Evolutionary conservation across 768 basidiomycete species (phyloP).

Genomic region (Panus rudis): DNA sequence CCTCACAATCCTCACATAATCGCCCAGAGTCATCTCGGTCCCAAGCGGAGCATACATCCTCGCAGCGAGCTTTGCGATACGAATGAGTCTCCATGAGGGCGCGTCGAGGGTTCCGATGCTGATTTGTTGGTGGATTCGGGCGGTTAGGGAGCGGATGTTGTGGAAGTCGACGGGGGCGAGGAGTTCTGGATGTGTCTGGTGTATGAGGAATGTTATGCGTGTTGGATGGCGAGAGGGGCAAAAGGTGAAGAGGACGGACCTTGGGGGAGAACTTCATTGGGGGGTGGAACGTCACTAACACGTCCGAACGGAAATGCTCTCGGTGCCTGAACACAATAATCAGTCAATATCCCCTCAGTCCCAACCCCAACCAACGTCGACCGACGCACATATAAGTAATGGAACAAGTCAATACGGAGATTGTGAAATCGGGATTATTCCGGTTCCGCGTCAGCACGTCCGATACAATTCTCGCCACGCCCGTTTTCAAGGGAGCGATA

Average conservation of each 20-base stretch:
- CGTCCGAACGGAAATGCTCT: slow-evolving; percentile 83
- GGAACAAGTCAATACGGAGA: slow-evolving; percentile 70
- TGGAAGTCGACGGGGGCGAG: slow-evolving; percentile 58
- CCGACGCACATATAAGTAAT: slow-evolving; percentile 68
- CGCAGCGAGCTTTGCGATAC: slow-evolving; percentile 69
- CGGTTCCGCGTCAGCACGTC: slow-evolving; percentile 68
- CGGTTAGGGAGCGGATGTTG: slow-evolving; percentile 53
- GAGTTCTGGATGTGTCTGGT: slow-evolving; percentile 64
- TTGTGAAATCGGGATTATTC: slow-evolving; percentile 60
- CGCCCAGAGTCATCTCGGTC: slow-evolving; percentile 77
- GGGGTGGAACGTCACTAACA: slow-evolving; percentile 74
- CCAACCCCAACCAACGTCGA: slow-evolving; percentile 3
- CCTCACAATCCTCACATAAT: slow-evolving; percentile 71
- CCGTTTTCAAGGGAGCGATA: slow-evolving; percentile 85
- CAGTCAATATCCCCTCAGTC: slow-evolving; percentile 3
- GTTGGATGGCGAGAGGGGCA: background rate
- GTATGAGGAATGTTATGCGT: background rate
- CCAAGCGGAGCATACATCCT: slow-evolving; percentile 85
- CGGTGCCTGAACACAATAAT: slow-evolving; percentile 69
- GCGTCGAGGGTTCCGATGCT: slow-evolving; percentile 75
- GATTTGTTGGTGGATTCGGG: slow-evolving; percentile 60
- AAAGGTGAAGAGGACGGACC: slow-evolving; percentile 37
- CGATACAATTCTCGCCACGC: slow-evolving; percentile 78
- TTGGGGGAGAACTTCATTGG: slow-evolving; percentile 62
- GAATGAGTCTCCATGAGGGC: slow-evolving; percentile 75